These are phyloP conservation scores for Bryum argenteum DNA, from an alignment of 225 moss, liverwort and hornwort genomes.

Conservation along the genomic window DNA sequence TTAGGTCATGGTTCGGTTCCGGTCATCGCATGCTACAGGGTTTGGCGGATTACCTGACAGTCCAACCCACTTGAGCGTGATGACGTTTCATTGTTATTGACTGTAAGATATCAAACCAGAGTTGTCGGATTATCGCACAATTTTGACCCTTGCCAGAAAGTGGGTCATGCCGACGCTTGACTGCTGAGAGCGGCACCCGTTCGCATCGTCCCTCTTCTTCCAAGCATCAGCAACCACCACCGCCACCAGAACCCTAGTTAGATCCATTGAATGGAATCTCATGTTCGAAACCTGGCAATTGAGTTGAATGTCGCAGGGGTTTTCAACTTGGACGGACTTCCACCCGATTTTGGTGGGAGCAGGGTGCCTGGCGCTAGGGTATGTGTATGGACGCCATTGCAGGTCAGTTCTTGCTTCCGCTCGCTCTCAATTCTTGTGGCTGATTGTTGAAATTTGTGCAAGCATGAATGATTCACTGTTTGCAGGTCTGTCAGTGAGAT, in stretches of 20 bases:
- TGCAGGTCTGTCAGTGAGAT: slow-evolving; percentile 44
- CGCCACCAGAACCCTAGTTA: slow-evolving; percentile 24
- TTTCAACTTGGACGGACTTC: slow-evolving; percentile 44
- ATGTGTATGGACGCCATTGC: slow-evolving; percentile 58
- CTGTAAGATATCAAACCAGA: no score
- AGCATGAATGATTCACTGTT: not conserved
- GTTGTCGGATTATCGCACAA: no score
- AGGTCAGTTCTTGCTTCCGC: slow-evolving; percentile 1
- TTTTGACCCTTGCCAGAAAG: no score
- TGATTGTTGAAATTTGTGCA: not conserved
- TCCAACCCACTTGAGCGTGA: not conserved
- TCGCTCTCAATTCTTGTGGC: no score
- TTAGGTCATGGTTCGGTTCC: not conserved
- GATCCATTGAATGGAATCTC: not conserved
- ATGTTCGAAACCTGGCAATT: slow-evolving; percentile 1
- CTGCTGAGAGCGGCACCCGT: slow-evolving; percentile 29
- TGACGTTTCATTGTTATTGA: no score
- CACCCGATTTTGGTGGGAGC: slow-evolving; percentile 65
- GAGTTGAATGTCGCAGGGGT: slow-evolving; percentile 46
- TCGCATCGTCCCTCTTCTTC: slow-evolving; percentile 29
- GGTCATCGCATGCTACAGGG: not conserved
- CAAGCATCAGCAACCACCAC: slow-evolving; percentile 14
- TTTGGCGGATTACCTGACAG: not conserved
- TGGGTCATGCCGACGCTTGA: slow-evolving; percentile 23
- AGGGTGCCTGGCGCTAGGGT: slow-evolving; percentile 62